Base-by-base conservation (phyloP, 345 rosid species). In the Hibiscus tridactylites region DNA sequence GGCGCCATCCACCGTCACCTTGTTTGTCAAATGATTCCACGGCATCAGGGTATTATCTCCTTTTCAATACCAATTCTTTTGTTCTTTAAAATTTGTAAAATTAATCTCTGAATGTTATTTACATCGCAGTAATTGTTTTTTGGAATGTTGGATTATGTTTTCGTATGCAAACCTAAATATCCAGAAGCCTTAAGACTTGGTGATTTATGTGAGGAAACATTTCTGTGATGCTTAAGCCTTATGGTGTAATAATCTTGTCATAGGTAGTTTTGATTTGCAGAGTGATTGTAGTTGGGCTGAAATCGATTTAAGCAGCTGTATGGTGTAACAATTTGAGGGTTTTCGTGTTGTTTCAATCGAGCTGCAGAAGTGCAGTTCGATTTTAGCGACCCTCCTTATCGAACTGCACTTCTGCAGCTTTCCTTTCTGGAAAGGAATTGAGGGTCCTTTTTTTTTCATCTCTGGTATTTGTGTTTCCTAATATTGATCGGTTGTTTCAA, bases 1-100 rank as follows among this genome's bases (percentile, higher is more conserved):
- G 95, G 59, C 86, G 96, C 60, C 97, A 91, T 73, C 96, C 88
- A 46, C 96, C 97, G 29, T 90, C 97, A 21, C 81, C 87, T 9
- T 73, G 77, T 78, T 73, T 90, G 77, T 78, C 88, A 24, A 80
- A 72, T 61, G 81, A 76, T 75, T 77, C 83, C 59, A 35, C 76
- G 19, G 60, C 78, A 71, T 61, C 75, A 12, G 78, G 93, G 94
- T 91, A 89, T 62, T 72, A 11, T 24, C 1, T 46, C 29, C 15
- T 61, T 58, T 68, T 37, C 70, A 3, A 6, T 26, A 17, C 58
- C 31, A 21, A 13, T 69, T 33, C 24, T 29, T 3, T 35, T 47
- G 11, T 13, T 29, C 39, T 62, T 37, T 37, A 37, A 37, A 6
- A 7, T 9, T 37, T 37, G 44, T 37, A 37, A 1, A 12, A 6